Evolutionary conservation across 192 early-diverging fungal genomes (phyloP), one percentile per base, ranked within the genome.

Genomic region (Coemansia sp.): DNA sequence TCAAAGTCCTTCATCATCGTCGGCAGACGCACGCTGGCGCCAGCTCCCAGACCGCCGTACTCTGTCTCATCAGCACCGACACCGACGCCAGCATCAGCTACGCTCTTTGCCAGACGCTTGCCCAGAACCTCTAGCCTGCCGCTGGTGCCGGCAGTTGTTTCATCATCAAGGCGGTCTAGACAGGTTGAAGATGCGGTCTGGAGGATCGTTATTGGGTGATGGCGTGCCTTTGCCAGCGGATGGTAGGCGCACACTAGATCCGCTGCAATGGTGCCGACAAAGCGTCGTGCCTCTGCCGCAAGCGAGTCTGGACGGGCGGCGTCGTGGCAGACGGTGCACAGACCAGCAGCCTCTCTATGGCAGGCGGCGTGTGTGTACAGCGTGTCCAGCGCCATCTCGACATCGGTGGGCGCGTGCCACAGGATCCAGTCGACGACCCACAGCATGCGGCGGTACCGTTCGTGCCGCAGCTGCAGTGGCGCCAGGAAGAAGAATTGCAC

Each of bases 401-500:
- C 66, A 58, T 84, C 82, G 16, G 73, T 79, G 42, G 82, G 82
- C 13, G 64, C 76, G 45, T 84, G 73, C 82, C 82, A 84, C 42
- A 84, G 42, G 36, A 84, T 51, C 39, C 77, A 68, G 54, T 84
- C 82, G 32, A 76, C 41, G 15, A 84, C 62, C 73, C 73, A 76
- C 64, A 84, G 59, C 70, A 84, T 65, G 15, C 71, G 73, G 6
- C 82, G 69, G 61, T 79, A 84, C 8, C 77, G 73, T 70, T 73
- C 67, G 68, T 84, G 66, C 43, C 82, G 60, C 26, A 84, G 56
- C 73, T 76, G 73, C 67, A 84, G 40, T 4, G 82, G 82, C 21
- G 77, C 70, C 41, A 84, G 43, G 57, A 84, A 73, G 66, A 84
- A 84, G 47, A 84, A 84, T 64, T 84, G 73, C 41, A 84, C 71